These are phyloP conservation scores for Lachancea meyersii DNA, from an alignment of 805 yeast species.

Conservation along the genomic window DNA sequence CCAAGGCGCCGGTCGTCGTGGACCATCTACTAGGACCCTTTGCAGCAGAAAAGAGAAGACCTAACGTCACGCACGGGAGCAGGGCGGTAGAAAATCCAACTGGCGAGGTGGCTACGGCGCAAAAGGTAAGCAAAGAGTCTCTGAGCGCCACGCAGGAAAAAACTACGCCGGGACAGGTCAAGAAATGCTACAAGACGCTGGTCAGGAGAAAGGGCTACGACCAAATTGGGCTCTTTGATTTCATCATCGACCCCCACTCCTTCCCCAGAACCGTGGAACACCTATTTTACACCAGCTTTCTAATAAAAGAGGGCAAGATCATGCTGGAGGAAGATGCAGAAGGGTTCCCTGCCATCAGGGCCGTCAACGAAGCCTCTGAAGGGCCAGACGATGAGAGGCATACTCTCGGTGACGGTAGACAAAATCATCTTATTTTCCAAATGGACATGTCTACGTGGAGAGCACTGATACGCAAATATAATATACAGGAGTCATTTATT, in stretches of 20 bases:
- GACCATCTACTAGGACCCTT: constrained; percentile 72
- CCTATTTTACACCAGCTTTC: constrained; percentile 73
- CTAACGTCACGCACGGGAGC: constrained; percentile 24
- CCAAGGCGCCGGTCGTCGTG: constrained; percentile 42
- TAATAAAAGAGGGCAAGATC: constrained; percentile 67
- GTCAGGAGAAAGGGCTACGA: constrained; percentile 29
- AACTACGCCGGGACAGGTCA: constrained; percentile 62
- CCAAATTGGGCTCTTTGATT: constrained; percentile 53
- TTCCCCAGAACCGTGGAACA: constrained; percentile 79
- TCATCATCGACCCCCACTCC: constrained; percentile 68
- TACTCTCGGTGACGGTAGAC: constrained; percentile 26
- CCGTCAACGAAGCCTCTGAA: constrained; percentile 27
- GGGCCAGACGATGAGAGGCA: constrained; percentile 22
- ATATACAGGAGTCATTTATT: constrained; percentile 51
- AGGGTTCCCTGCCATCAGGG: constrained; percentile 39
- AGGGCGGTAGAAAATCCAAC: constrained; percentile 38
- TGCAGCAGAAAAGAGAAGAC: constrained; percentile 47
- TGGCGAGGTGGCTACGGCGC: constrained; percentile 45
- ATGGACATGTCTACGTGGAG: constrained; percentile 65
- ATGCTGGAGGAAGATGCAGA: constrained; percentile 46
- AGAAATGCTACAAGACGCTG: constrained; percentile 43
- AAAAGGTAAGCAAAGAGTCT: constrained; percentile 46
- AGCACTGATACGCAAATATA: constrained; percentile 44
- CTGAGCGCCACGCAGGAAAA: constrained; percentile 45
- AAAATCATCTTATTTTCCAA: constrained; percentile 65